phyloP scores from a whole-genome alignment of 345 rosid genomes.

The Populus deltoides region DNA sequence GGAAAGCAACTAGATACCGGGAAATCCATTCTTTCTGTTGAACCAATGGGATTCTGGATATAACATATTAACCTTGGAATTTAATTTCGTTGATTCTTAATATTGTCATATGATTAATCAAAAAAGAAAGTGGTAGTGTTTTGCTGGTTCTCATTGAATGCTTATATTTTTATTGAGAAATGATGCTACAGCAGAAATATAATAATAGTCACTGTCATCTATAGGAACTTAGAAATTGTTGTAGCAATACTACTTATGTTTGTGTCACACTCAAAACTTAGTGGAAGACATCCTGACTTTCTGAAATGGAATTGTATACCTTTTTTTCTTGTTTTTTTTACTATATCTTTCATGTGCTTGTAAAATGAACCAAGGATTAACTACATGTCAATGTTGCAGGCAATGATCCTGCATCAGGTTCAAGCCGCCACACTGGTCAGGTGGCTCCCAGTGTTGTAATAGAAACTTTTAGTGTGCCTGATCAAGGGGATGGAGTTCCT shows the following conservation, averaged over 20 bases:
- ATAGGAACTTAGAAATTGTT: background rate
- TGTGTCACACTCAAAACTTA: background rate
- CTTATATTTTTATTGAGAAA: background rate
- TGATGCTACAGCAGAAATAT: background rate
- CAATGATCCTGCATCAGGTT: conserved; percentile 37
- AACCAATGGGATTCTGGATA: background rate
- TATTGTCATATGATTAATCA: background rate
- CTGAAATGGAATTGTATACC: background rate
- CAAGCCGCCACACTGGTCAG: conserved; percentile 39
- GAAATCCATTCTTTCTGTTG: background rate
- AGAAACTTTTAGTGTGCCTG: conserved; percentile 63
- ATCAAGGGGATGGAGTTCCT: conserved; percentile 69
- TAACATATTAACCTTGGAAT: background rate
- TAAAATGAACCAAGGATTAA: background rate
- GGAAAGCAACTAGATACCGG: background rate
- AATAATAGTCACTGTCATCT: background rate
- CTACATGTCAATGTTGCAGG: conserved; percentile 26
- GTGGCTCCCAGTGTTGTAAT: conserved; percentile 53
- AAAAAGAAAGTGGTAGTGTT: background rate
- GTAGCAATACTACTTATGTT: background rate
- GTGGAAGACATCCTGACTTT: background rate
- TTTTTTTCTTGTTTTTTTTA: background rate
- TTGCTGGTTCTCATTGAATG: background rate
- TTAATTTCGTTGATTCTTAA: background rate
- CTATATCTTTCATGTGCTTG: background rate